Conservation (phyloP, 495 filamentous ascomycete genomes). For the Hypoxylon fuscum region DNA sequence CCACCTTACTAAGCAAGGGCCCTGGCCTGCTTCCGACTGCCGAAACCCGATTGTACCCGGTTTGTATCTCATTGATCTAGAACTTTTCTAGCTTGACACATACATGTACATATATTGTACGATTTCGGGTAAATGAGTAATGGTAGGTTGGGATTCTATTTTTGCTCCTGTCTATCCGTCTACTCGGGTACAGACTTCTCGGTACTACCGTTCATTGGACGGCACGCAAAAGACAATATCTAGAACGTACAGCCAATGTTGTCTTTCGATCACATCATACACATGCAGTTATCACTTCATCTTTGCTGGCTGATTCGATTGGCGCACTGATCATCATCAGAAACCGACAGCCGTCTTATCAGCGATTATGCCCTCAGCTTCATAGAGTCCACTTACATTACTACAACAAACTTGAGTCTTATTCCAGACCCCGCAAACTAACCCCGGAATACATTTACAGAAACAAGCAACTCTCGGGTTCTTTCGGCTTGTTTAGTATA, state of each 20-base stretch:
- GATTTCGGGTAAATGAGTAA: neutral
- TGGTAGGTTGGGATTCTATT: neutral
- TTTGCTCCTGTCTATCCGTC: neutral
- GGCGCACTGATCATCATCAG: neutral
- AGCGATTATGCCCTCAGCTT: neutral
- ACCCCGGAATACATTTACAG: too few species aligned
- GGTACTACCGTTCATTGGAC: neutral
- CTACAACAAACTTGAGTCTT: neutral
- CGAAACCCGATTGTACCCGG: slow-evolving; percentile 18
- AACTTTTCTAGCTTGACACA: neutral
- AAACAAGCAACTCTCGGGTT: neutral
- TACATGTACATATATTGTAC: neutral
- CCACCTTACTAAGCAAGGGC: slow-evolving; percentile 5
- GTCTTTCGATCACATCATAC: too few species aligned
- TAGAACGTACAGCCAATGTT: too few species aligned
- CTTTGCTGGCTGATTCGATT: neutral
- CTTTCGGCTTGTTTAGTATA: neutral
- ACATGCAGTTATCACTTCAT: slow-evolving; percentile 3
- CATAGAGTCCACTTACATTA: slow-evolving; percentile 2
- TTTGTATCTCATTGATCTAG: neutral
- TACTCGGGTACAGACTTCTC: neutral
- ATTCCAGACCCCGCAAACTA: neutral
- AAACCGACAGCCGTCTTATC: slow-evolving; percentile 37
- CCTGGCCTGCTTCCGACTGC: slow-evolving; percentile 22
- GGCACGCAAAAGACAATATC: neutral